Evolutionary conservation across 1,284 basidiomycete species (phyloP).

Genomic region (Ceratobasidium sp.): DNA sequence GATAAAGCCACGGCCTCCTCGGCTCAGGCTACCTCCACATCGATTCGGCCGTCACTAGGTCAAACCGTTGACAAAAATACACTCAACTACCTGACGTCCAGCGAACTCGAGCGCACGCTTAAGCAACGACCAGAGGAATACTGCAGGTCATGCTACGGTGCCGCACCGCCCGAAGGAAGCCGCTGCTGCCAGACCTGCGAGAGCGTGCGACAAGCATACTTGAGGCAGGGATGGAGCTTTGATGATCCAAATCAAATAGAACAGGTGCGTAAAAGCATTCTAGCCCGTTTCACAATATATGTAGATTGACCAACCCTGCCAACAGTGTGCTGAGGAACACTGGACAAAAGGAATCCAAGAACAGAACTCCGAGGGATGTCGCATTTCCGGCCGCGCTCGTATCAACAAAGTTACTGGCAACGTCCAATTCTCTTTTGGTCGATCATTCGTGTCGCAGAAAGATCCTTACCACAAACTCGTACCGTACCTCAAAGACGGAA

Average conservation of each 20-base stretch:
- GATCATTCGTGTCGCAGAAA: constrained; percentile 90
- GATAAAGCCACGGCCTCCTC: background rate
- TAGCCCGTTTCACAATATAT: background rate
- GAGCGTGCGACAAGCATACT: constrained; percentile 91
- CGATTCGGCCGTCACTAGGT: background rate
- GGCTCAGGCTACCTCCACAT: background rate
- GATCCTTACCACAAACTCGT: constrained; percentile 93
- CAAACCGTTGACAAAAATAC: constrained; percentile 54
- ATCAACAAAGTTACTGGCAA: constrained; percentile 75
- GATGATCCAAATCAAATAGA: constrained; percentile 90
- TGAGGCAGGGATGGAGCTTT: constrained; percentile 95
- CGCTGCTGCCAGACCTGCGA: constrained; percentile 96
- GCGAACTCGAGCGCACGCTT: constrained; percentile 69
- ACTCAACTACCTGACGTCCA: constrained; percentile 57
- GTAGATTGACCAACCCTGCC: background rate
- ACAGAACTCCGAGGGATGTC: constrained; percentile 92
- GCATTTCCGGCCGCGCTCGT: no score
- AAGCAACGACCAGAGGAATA: constrained; percentile 73
- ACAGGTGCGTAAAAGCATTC: constrained; percentile 68
- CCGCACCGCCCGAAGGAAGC: constrained; percentile 79
- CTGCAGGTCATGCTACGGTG: constrained; percentile 99
- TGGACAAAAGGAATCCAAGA: constrained; percentile 96
- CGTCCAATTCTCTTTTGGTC: constrained; percentile 89
- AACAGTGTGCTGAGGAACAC: constrained; percentile 90
- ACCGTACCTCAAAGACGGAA: constrained; percentile 89